Conservation (phyloP, 306 rosid genomes). For the Ammopiptanthus mongolicus region DNA sequence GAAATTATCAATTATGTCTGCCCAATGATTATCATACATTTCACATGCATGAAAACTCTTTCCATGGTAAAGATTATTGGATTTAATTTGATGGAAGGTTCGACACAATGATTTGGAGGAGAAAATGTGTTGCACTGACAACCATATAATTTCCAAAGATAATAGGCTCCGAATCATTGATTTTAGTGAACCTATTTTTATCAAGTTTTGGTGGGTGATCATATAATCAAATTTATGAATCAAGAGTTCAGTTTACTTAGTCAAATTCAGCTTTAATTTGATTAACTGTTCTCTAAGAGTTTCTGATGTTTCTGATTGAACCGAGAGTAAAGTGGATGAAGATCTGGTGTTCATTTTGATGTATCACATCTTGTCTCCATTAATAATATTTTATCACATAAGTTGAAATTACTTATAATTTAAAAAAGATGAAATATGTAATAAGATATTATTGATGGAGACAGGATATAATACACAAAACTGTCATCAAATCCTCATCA, state of each 20-base stretch:
- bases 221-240: background rate
- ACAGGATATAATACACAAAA: too few relatives aligned
- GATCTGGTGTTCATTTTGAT: too few relatives aligned
- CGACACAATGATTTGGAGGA: slow-evolving; percentile 12
- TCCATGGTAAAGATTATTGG: background rate
- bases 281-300: background rate
- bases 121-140: background rate
- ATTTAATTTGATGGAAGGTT: slow-evolving; percentile 2
- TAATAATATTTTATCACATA: too few relatives aligned
- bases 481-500: too few relatives aligned
- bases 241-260: background rate
- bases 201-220: slow-evolving; percentile 11
- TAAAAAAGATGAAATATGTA: too few relatives aligned
- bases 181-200: background rate
- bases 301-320: slow-evolving; percentile 12
- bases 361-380: too few relatives aligned
- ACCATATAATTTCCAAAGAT: background rate
- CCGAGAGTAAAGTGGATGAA: slow-evolving; percentile 37
- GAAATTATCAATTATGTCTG: background rate
- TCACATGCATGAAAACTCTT: too few relatives aligned
- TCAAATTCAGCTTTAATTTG: slow-evolving; percentile 17
- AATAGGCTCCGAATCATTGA: background rate
- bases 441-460: too few relatives aligned
- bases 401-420: too few relatives aligned
- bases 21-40: background rate